phyloP scores from a whole-genome alignment of 176 grass and related monocot genomes.

The Eragrostis nindensis region DNA sequence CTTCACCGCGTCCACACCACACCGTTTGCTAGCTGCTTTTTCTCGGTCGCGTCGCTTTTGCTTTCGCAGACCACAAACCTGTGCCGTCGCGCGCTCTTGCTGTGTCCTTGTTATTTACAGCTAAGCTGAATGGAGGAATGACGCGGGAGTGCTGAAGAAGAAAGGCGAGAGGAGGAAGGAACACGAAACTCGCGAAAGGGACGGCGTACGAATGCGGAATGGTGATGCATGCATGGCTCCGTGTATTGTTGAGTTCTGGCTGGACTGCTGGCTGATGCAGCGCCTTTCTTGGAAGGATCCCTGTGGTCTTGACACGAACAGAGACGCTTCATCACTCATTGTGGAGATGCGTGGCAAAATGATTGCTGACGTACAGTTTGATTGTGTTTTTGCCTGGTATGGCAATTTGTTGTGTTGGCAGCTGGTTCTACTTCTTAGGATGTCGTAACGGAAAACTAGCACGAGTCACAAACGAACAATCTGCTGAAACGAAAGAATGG shows the following conservation, averaged over 20 bases:
- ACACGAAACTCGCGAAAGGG: constrained; percentile 4
- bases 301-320: neutral
- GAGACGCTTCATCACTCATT: neutral
- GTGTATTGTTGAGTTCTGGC: neutral
- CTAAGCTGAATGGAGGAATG: neutral
- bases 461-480: neutral
- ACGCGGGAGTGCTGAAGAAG: neutral
- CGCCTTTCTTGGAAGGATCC: constrained; percentile 25
- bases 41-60: neutral
- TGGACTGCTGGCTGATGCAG: neutral
- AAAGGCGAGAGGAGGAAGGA: constrained; percentile 11
- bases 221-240: neutral
- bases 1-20: neutral
- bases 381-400: neutral
- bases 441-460: neutral
- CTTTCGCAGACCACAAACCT: constrained; percentile 14
- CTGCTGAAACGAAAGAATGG: neutral
- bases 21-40: neutral
- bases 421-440: neutral
- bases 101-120: neutral
- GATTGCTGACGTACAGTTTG: neutral
- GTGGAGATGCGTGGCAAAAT: neutral
- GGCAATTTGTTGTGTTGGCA: neutral
- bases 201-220: neutral
- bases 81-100: neutral